Evolutionary conservation across 2,329 filamentous ascomycete species (phyloP).

Genomic region (Elsinoe fawcettii): DNA sequence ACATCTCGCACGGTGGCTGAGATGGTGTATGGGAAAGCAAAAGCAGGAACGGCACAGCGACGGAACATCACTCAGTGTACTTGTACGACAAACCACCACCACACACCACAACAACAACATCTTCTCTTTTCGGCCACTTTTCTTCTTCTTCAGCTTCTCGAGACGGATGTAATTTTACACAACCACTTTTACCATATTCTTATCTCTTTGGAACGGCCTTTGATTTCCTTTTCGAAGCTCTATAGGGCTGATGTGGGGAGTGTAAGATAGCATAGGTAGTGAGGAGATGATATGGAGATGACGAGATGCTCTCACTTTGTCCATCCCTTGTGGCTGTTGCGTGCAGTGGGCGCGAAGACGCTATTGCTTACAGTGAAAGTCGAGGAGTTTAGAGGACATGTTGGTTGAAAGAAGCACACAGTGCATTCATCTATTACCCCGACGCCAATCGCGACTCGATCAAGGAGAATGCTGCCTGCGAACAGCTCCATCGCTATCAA

Average conservation of each 20-base stretch:
- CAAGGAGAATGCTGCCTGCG: not conserved
- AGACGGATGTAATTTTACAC: not conserved
- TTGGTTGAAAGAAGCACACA: not conserved
- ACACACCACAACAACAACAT: no score
- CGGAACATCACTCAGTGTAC: not conserved
- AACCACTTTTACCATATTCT: not conserved
- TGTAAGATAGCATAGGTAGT: not conserved
- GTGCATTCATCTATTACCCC: not conserved
- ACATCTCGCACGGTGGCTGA: no score
- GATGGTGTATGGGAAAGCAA: no score
- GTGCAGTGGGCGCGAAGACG: no score
- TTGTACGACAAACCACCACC: not conserved
- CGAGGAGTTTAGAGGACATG: not conserved
- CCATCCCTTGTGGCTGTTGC: no score
- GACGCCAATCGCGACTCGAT: not conserved
- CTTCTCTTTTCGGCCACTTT: not conserved
- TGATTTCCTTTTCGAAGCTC: slow-evolving; percentile 4
- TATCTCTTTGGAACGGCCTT: not conserved
- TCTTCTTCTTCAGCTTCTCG: not conserved
- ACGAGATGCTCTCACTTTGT: no score
- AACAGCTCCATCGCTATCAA: not conserved
- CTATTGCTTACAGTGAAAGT: no score
- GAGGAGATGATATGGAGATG: no score
- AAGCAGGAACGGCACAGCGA: not conserved
- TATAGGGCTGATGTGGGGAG: not conserved